phyloP scores from a whole-genome alignment of 768 basidiomycete species.

The Boletus pseudo-olivaceus region DNA sequence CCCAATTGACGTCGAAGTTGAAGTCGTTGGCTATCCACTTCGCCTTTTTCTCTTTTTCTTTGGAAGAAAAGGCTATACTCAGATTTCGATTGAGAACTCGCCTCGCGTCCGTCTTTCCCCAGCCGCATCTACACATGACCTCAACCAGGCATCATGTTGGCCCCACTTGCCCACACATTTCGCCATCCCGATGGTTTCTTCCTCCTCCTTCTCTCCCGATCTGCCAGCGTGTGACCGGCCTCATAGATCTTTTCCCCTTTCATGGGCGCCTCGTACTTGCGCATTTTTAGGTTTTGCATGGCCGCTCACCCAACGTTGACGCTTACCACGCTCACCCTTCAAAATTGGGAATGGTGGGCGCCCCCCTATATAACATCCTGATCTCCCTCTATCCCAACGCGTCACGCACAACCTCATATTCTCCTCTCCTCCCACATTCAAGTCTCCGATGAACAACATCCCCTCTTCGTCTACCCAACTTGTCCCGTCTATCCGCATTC shows the following conservation, averaged over 20 bases:
- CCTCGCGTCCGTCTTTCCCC: background rate
- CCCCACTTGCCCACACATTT: background rate
- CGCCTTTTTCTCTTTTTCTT: background rate
- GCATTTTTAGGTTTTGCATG: slow-evolving; percentile 1
- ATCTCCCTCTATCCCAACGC: background rate
- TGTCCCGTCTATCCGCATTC: slow-evolving; percentile 22
- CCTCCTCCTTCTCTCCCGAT: background rate
- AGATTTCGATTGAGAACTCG: slow-evolving; percentile 8
- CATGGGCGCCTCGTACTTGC: slow-evolving; percentile 10
- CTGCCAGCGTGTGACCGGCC: slow-evolving; percentile 1
- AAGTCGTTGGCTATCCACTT: background rate
- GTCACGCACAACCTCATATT: slow-evolving; percentile 7
- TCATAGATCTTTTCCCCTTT: background rate
- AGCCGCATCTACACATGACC: background rate
- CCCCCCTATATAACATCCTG: slow-evolving; percentile 19
- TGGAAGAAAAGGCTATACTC: slow-evolving; percentile 8
- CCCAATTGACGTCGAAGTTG: background rate
- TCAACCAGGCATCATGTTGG: background rate
- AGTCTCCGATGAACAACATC: slow-evolving; percentile 8
- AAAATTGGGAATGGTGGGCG: slow-evolving; percentile 6
- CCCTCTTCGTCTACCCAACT: background rate
- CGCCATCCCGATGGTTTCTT: background rate
- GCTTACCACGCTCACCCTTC: slow-evolving; percentile 7
- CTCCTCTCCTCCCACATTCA: background rate
- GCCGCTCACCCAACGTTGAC: slow-evolving; percentile 2